Evolutionary conservation across 768 basidiomycete species (phyloP), one percentile per base, ranked within the genome.

Genomic region (Sutorius australiensis): DNA sequence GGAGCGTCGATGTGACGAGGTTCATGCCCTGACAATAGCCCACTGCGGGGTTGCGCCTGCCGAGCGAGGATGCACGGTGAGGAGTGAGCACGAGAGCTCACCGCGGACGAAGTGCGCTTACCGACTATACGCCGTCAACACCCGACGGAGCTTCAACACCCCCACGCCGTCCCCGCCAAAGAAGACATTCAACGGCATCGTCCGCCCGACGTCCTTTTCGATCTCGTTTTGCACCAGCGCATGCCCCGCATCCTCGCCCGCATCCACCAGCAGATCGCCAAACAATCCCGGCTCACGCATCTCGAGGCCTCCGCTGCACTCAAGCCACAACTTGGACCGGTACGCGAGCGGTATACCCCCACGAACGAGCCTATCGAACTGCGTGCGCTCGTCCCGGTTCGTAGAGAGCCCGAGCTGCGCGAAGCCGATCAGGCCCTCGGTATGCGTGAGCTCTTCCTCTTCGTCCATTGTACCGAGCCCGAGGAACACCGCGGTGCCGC

Each of bases 1-100:
- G 79, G 2, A 99, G 77, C 0, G 95, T 98, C 3, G 97, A 98
- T 0, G 95, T 91, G 58, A 99, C 84, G 53, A 98, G 83, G 68
- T 97, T 94, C 90, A 95, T 94, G 43, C 91, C 90, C 70, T 95
- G 92, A 58, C 90, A 95, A 65, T 97, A 98, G 0, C 97, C 97
- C 6, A 98, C 92, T 0, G 81, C 76, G 0, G 92, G 88, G 67
- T 98, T 95, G 40, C 92, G 93, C 48, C 94, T 95, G 58, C 5
- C 17, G 17, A 11, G 13, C 28, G 11, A 12, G 7, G 9, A 12
- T n/a, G 21, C 7, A 1, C 5, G 5, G 16, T 43, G 55, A 30
- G 48, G 30, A 24, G 51, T 28, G 27, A 52, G 48, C 36, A 46
- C 12, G 30, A 45, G 9, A 28, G 9, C 46, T 24, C 24, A 24